These are phyloP conservation scores for Dioscorea cayenensis DNA, from an alignment of 116 monocot species.

Conservation along the genomic window DNA sequence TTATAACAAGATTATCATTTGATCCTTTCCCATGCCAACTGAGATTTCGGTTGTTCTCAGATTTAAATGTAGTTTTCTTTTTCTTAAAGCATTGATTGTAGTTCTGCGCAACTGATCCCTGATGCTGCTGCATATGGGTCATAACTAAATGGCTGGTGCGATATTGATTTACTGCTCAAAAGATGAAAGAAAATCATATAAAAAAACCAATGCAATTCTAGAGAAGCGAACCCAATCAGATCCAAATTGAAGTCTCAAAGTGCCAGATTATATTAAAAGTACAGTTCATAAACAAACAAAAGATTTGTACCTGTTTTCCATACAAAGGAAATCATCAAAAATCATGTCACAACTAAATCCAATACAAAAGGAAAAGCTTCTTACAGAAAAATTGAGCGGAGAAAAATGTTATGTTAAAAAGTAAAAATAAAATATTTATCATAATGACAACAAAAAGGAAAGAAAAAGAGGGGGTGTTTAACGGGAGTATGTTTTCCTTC, in stretches of 20 bases:
- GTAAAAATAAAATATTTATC: too few species aligned
- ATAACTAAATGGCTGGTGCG: background rate
- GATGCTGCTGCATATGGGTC: constrained; percentile 4
- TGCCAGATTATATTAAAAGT: background rate
- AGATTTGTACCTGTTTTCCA: too few species aligned
- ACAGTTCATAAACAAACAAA: too few species aligned
- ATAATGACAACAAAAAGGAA: too few species aligned
- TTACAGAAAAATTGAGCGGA: too few species aligned
- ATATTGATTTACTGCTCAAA: background rate
- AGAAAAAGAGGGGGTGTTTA: too few species aligned
- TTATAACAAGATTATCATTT: constrained; percentile 36
- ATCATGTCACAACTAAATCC: too few species aligned
- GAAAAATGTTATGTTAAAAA: too few species aligned
- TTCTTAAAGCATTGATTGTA: constrained; percentile 2
- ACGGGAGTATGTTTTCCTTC: background rate
- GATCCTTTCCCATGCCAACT: constrained; percentile 18
- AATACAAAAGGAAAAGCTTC: too few species aligned
- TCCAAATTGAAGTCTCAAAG: background rate
- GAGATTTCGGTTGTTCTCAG: background rate
- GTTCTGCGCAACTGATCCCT: constrained; percentile 2
- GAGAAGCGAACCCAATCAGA: background rate
- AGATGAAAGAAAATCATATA: background rate
- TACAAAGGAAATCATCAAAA: too few species aligned
- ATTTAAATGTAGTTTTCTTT: constrained; percentile 10
- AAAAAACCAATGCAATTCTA: background rate